phyloP scores from a whole-genome alignment of 2,329 filamentous ascomycete species.

The Epicoccum nigrum region DNA sequence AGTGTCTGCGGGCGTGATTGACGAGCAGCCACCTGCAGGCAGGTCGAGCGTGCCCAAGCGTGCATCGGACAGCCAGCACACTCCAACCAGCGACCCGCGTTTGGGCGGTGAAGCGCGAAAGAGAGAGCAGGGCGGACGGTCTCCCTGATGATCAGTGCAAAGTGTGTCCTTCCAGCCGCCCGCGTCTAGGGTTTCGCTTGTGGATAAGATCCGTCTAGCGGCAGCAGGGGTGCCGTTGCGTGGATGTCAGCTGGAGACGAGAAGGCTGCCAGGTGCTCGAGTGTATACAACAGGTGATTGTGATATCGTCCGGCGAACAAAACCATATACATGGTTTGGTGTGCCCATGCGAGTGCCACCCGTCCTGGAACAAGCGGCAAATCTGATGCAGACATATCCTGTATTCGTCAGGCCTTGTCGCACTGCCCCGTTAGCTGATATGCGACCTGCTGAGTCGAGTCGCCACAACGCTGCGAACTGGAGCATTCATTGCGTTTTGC shows the following conservation, averaged over 20 bases:
- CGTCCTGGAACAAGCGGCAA: conserved; percentile 17
- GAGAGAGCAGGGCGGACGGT: conserved; percentile 22
- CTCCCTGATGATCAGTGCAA: conserved; percentile 37
- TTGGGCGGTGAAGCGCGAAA: conserved; percentile 39
- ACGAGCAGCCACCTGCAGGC: conserved; percentile 29
- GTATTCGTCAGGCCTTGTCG: conserved; percentile 13
- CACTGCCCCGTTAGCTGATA: conserved; percentile 21
- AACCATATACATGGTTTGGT: conserved; percentile 1
- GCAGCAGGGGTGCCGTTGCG: conserved; percentile 23
- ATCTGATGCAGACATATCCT: conserved; percentile 15
- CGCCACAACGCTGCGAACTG: conserved; percentile 28
- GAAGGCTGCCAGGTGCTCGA: conserved; percentile 37
- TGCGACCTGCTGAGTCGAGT: conserved; percentile 25
- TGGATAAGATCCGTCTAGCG: conserved; percentile 20
- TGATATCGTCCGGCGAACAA: conserved; percentile 13
- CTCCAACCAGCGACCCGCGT: conserved; percentile 25
- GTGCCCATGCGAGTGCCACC: conserved; percentile 2
- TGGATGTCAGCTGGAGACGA: conserved; percentile 34
- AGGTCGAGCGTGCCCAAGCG: conserved; percentile 17
- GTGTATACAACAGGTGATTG: conserved; percentile 28
- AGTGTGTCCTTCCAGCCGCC: conserved; percentile 18
- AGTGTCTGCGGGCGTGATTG: conserved; percentile 36
- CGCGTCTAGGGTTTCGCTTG: conserved; percentile 37
- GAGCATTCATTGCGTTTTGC: conserved; percentile 26
- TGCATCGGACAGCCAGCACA: conserved; percentile 17